These are phyloP conservation scores for Cercospora sp. DNA, from an alignment of 2,329 filamentous ascomycete genomes.

Conservation along the genomic window DNA sequence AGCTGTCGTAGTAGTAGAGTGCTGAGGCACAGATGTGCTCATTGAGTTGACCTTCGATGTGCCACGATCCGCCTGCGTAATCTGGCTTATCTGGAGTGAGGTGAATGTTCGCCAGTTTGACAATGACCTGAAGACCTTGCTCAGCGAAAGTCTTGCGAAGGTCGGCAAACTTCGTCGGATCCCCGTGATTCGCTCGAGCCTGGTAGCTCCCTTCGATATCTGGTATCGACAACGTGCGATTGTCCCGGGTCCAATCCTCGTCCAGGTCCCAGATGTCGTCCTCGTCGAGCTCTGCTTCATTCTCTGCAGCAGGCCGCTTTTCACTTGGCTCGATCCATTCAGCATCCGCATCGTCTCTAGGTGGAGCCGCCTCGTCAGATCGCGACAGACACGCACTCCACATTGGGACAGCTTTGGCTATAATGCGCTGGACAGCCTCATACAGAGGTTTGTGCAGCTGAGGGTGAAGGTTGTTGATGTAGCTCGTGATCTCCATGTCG, in stretches of 20 bases:
- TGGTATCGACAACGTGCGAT: constrained; percentile 16
- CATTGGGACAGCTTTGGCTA: constrained; percentile 32
- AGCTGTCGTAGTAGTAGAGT: constrained; percentile 61
- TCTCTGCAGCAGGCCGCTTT: constrained; percentile 2
- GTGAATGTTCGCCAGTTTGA: constrained; percentile 62
- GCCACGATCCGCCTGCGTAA: constrained; percentile 57
- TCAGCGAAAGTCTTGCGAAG: constrained; percentile 40
- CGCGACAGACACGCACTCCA: constrained; percentile 30
- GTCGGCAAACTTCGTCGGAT: constrained; percentile 3
- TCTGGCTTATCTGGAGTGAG: constrained; percentile 58
- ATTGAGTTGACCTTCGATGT: constrained; percentile 54
- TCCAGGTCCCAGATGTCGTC: constrained; percentile 16
- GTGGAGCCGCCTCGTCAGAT: constrained; percentile 1
- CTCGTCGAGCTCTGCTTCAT: constrained; percentile 16
- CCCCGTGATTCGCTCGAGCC: background rate
- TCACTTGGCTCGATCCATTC: constrained; percentile 15
- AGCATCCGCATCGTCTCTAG: constrained; percentile 11
- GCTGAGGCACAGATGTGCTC: constrained; percentile 65
- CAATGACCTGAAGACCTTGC: constrained; percentile 59
- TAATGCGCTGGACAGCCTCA: constrained; percentile 29
- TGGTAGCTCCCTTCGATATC: constrained; percentile 10
- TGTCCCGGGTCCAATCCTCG: constrained; percentile 9
- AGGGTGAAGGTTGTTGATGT: constrained; percentile 38
- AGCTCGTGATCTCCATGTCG: constrained; percentile 30
- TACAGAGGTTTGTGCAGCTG: constrained; percentile 28